Base-by-base conservation (phyloP, 1,284 basidiomycete species). In the Boletellus deceptivus region DNA sequence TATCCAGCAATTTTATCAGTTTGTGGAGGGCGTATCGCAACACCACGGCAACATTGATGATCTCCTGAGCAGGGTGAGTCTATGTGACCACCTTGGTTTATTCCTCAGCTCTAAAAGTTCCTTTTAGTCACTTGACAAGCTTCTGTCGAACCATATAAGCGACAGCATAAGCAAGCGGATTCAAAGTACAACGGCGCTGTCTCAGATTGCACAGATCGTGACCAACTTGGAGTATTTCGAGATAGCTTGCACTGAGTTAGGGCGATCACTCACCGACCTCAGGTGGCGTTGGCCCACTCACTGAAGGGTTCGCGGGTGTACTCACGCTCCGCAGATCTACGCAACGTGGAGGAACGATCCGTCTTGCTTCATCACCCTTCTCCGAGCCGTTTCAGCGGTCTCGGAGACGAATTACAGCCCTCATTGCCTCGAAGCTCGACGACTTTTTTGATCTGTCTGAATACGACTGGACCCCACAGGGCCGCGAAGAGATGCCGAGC, bases 1-100 rank as follows among this genome's bases (percentile, higher is more conserved):
- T 63, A 91, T 98, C 25, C 91, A 96, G 60, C 93, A 94, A 62
- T 99, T 98, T 74, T 98, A 98, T 69, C 86, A 92, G 35, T 99
- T 98, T 67, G 86, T 94, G 0, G 96, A 98, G 59, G 96, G 95
- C 2, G 91, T 97, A 9, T 85, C 88, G 1, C 91, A 96, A 65
- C 89, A 94, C 55, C 90, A 93, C 64, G 80, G 91, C 36, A 92
- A 96, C 65, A 91, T 97, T 24, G 96, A 98, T 64, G 92, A 94
- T 55, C 79, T 98, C 11, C 70, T 99, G 44, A 89, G 88, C 70
- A 93, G 89, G 77, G 93, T 93, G 61, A 27, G 54, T n/a, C n/a
- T 16, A 39, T 46, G 16, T 25, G 33, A 25, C 16, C 29, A 24
- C 25, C n/a, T 48, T 43, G 35, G 6, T 8, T 16, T 35, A 17